Evolutionary conservation across 108 stramenopile genomes (phyloP).

Genomic region (Epipyxis sp.): DNA sequence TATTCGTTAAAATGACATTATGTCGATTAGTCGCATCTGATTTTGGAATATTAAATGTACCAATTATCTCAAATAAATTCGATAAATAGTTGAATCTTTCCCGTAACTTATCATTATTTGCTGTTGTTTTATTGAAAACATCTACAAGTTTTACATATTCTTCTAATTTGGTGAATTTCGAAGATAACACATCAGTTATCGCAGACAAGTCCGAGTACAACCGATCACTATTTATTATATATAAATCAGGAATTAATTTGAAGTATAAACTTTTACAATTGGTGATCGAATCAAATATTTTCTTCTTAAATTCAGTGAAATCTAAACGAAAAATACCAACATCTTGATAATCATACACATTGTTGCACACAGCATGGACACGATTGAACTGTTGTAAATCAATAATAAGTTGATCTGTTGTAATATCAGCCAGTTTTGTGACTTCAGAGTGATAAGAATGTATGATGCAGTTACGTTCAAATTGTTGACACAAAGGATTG

Average conservation of each 20-base stretch:
- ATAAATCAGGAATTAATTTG: neutral
- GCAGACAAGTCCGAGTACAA: neutral
- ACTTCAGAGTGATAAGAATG: too few species aligned
- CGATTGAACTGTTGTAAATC: too few species aligned
- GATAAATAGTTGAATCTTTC: neutral
- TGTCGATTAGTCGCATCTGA: conserved; percentile 3
- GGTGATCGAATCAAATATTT: neutral
- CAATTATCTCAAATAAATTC: neutral
- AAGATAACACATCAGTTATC: neutral
- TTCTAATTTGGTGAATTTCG: neutral
- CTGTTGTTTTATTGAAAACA: neutral
- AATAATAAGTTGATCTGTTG: too few species aligned
- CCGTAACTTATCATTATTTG: neutral
- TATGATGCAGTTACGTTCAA: too few species aligned
- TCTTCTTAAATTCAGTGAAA: neutral
- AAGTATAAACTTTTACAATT: neutral
- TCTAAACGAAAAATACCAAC: neutral
- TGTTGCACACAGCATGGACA: too few species aligned
- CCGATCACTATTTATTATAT: neutral
- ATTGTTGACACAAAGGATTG: too few species aligned
- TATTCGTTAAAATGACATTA: neutral
- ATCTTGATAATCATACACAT: neutral
- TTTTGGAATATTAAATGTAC: neutral
- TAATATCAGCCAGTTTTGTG: too few species aligned
- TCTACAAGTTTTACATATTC: neutral